Evolutionary conservation across 1,284 basidiomycete species (phyloP).

Genomic region (Trichosporon ovoides): DNA sequence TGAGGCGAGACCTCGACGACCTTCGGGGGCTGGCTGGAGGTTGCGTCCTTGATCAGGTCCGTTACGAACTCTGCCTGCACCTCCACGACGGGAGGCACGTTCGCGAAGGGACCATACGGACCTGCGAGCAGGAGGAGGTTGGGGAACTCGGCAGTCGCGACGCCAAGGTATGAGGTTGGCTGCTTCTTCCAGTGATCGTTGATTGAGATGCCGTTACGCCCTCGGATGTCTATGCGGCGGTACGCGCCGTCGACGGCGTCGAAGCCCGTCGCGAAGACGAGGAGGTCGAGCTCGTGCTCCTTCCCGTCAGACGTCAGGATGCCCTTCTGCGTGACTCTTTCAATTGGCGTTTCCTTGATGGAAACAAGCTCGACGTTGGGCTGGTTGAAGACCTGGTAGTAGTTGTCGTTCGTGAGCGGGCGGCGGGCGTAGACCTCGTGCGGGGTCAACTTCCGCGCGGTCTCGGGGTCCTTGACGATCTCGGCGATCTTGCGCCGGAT

Average conservation of each 20-base stretch:
- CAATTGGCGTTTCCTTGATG: constrained; percentile 12
- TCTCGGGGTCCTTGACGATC: constrained; percentile 14
- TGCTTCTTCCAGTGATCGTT: constrained; percentile 10
- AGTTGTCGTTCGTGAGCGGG: constrained; percentile 11
- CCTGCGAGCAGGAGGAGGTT: constrained; percentile 17
- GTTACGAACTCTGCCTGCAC: constrained; percentile 14
- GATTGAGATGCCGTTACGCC: constrained; percentile 4
- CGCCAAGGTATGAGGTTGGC: constrained; percentile 11
- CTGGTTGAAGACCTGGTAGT: constrained; percentile 18
- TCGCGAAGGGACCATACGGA: constrained; percentile 15
- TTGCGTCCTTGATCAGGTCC: not conserved
- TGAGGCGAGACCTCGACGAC: not conserved
- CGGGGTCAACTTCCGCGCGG: constrained; percentile 10
- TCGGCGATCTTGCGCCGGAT: constrained; percentile 12
- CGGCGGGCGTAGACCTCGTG: constrained; percentile 12
- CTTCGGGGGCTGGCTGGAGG: not conserved
- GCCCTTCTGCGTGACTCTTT: not conserved
- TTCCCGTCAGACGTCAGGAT: constrained; percentile 10
- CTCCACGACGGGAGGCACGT: constrained; percentile 13
- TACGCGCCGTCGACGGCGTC: constrained; percentile 16
- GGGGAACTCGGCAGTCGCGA: constrained; percentile 11
- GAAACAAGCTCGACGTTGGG: constrained; percentile 13
- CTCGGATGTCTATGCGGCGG: constrained; percentile 12
- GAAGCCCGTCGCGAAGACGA: constrained; percentile 18
- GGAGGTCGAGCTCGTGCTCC: constrained; percentile 13